Evolutionary conservation across 2,329 filamentous ascomycete species (phyloP).

Genomic region (Trichoderma cornu-damae): DNA sequence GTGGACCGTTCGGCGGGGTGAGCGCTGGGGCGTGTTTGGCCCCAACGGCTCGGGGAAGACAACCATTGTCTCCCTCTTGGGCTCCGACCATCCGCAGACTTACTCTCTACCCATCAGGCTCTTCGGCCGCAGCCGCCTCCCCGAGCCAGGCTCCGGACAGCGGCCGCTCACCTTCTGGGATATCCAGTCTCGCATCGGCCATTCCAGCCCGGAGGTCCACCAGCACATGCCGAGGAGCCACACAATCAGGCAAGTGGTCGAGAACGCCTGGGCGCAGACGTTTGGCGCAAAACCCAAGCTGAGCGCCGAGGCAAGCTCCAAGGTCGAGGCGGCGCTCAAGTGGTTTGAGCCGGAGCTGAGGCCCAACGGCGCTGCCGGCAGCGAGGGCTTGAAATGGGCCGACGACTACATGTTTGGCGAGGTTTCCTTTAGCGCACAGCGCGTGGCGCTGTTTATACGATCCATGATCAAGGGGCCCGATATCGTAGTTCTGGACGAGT

Average conservation of each 20-base stretch:
- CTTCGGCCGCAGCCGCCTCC: constrained; percentile 77
- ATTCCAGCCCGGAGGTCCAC: constrained; percentile 91
- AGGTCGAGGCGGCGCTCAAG: constrained; percentile 63
- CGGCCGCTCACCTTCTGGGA: constrained; percentile 87
- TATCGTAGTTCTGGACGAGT: constrained; percentile 79
- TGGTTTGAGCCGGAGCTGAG: constrained; percentile 80
- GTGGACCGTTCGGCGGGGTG: constrained; percentile 77
- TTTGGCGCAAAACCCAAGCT: constrained; percentile 68
- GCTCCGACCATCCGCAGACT: constrained; percentile 91
- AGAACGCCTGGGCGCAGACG: constrained; percentile 87
- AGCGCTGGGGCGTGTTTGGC: constrained; percentile 89
- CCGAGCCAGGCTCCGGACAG: constrained; percentile 59
- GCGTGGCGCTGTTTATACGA: constrained; percentile 77
- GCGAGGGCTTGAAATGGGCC: constrained; percentile 55
- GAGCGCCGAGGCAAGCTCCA: constrained; percentile 47
- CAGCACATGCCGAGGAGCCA: constrained; percentile 81
- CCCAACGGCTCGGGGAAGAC: constrained; percentile 96
- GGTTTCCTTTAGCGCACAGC: constrained; percentile 74
- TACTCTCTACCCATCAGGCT: constrained; percentile 84
- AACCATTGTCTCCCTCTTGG: constrained; percentile 84
- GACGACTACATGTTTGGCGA: constrained; percentile 64
- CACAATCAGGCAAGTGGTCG: constrained; percentile 67
- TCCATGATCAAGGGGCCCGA: constrained; percentile 76
- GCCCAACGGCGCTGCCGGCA: constrained; percentile 38
- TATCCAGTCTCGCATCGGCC: constrained; percentile 81